Evolutionary conservation across 805 yeast genomes (phyloP).

Genomic region (Clavispora phyllophila): DNA sequence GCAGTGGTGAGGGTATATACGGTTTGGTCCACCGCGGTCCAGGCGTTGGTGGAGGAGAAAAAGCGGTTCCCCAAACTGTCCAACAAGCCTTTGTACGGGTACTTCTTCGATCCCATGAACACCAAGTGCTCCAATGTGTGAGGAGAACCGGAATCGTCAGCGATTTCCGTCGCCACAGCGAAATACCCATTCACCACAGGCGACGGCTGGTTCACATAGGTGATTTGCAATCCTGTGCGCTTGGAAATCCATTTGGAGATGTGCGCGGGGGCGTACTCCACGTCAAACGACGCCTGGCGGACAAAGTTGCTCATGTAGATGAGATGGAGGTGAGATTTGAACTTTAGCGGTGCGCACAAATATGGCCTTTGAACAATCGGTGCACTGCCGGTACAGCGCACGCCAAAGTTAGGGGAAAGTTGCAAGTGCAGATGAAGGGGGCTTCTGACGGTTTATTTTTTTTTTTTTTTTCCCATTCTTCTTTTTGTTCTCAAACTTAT

Average conservation of each 20-base stretch:
- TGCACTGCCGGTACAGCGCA: too few relatives aligned
- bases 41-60: conserved; percentile 87
- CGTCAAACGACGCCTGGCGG: conserved; percentile 45
- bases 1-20: conserved; percentile 89
- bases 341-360: not conserved
- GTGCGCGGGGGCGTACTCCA: conserved; percentile 69
- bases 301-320: conserved; percentile 16
- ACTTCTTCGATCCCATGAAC: conserved; percentile 87
- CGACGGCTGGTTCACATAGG: conserved; percentile 70
- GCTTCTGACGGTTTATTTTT: too few relatives aligned
- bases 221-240: conserved; percentile 78
- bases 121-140: conserved; percentile 93
- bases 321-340: not conserved
- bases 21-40: conserved; percentile 96
- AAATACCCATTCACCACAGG: conserved; percentile 92
- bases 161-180: conserved; percentile 91
- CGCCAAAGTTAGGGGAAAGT: too few relatives aligned
- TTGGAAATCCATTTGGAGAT: conserved; percentile 73
- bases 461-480: too few relatives aligned
- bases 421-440: too few relatives aligned
- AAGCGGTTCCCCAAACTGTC: conserved; percentile 83
- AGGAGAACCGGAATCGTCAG: conserved; percentile 86
- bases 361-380: too few relatives aligned
- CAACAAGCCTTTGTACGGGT: conserved; percentile 86
- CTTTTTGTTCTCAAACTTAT: too few relatives aligned